Conservation (phyloP, 2,329 filamentous ascomycete species). For the Clarireedia monteithiana region DNA sequence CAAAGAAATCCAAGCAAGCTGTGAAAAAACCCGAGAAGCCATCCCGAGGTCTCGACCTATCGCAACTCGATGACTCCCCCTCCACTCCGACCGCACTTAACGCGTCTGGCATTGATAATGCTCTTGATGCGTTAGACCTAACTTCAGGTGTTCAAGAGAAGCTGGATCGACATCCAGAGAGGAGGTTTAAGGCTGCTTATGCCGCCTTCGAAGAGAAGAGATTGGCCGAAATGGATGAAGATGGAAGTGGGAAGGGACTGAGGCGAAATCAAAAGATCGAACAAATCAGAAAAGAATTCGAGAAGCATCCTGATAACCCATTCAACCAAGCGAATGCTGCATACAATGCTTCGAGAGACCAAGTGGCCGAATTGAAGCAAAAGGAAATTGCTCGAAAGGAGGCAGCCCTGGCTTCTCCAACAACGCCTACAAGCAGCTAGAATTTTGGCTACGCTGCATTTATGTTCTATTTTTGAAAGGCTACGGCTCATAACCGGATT, state of each 20-base stretch:
- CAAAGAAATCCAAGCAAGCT: slow-evolving; percentile 64
- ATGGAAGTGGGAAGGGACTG: slow-evolving; percentile 65
- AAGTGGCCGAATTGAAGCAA: slow-evolving; percentile 58
- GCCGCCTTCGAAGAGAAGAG: slow-evolving; percentile 74
- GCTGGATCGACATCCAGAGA: slow-evolving; percentile 82
- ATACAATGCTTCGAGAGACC: slow-evolving; percentile 74
- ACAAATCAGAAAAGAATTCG: slow-evolving; percentile 82
- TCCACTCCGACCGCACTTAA: slow-evolving; percentile 53
- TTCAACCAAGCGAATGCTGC: slow-evolving; percentile 76
- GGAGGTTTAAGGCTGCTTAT: slow-evolving; percentile 79
- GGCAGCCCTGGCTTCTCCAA: slow-evolving; percentile 44
- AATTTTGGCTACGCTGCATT: background rate
- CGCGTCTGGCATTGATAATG: slow-evolving; percentile 86
- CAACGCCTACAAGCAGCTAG: slow-evolving; percentile 17
- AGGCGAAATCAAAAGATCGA: slow-evolving; percentile 79
- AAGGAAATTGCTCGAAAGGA: slow-evolving; percentile 70
- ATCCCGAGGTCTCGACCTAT: slow-evolving; percentile 64
- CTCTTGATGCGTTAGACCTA: slow-evolving; percentile 76
- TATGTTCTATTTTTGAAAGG: background rate
- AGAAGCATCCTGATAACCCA: slow-evolving; percentile 89
- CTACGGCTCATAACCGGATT: background rate
- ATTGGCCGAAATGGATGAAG: slow-evolving; percentile 75
- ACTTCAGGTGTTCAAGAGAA: slow-evolving; percentile 51
- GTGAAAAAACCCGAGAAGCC: slow-evolving; percentile 62
- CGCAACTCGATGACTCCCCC: slow-evolving; percentile 55